These are phyloP conservation scores for Tieghemiomyces parasiticus DNA, from an alignment of 192 early-diverging fungal species.

Conservation along the genomic window DNA sequence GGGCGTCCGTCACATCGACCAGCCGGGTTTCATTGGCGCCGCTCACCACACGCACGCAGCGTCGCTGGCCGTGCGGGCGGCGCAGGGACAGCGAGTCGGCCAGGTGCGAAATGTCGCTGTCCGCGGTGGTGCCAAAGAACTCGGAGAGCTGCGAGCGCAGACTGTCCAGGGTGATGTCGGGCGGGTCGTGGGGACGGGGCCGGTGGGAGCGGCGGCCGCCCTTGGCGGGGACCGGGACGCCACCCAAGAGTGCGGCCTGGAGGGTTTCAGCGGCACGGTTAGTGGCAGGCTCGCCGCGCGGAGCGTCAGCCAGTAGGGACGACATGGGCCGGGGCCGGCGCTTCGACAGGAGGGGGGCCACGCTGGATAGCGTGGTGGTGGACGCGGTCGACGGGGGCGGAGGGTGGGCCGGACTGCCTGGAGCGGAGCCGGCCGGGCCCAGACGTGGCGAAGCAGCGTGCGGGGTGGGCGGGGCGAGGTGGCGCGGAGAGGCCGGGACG, in stretches of 20 bases:
- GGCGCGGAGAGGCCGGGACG: not conserved
- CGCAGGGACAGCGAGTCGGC: slow-evolving; percentile 20
- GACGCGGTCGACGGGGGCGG: not conserved
- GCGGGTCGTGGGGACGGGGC: not conserved
- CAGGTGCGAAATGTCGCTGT: slow-evolving; percentile 24
- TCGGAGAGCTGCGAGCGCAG: slow-evolving; percentile 29
- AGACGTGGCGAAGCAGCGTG: not conserved
- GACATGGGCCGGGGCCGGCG: slow-evolving; percentile 6
- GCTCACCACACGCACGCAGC: slow-evolving; percentile 63
- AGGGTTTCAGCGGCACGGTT: slow-evolving; percentile 1
- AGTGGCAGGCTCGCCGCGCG: slow-evolving; percentile 2
- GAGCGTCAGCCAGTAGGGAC: not conserved
- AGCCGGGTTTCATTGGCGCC: slow-evolving; percentile 63
- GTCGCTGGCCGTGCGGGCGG: slow-evolving; percentile 22
- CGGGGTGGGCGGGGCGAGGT: not conserved
- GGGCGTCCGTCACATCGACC: slow-evolving; percentile 57
- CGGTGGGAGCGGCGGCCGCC: not conserved
- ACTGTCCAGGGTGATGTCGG: slow-evolving; percentile 10
- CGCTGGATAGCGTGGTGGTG: not conserved
- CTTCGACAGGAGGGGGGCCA: slow-evolving; percentile 7
- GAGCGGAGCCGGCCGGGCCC: too few relatives aligned
- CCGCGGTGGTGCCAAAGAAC: slow-evolving; percentile 26
- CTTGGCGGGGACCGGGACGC: not conserved
- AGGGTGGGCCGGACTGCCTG: not conserved
- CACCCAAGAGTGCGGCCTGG: slow-evolving; percentile 5